phyloP scores from a whole-genome alignment of 2,329 filamentous ascomycete species.

The Trichoderma sp. region DNA sequence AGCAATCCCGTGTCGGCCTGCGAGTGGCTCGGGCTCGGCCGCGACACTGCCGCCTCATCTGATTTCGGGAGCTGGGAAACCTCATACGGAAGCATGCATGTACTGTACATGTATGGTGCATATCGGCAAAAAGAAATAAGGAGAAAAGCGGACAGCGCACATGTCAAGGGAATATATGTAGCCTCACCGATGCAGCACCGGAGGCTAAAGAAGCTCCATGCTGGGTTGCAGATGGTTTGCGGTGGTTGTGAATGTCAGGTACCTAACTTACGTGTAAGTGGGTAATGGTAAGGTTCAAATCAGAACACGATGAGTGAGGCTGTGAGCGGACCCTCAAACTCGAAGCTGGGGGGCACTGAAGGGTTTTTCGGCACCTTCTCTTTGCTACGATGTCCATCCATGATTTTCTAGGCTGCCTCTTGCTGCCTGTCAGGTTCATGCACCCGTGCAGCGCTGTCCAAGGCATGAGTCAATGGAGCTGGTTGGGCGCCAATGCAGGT shows the following conservation, averaged over 20 bases:
- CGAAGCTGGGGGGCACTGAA: neutral
- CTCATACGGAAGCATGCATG: slow-evolving; percentile 8
- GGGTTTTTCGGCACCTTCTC: too few relatives aligned
- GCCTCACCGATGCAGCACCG: slow-evolving; percentile 7
- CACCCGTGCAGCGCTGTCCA: slow-evolving; percentile 5
- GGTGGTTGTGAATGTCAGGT: neutral
- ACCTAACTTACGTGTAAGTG: neutral
- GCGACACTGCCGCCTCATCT: slow-evolving; percentile 17
- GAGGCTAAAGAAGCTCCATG: neutral
- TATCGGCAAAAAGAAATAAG: neutral
- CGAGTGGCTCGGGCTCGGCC: slow-evolving; percentile 10
- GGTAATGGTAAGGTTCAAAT: neutral
- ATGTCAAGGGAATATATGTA: neutral
- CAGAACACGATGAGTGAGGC: neutral
- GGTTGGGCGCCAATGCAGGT: slow-evolving; percentile 19
- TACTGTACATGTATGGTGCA: neutral
- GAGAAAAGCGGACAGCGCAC: neutral
- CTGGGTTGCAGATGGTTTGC: neutral
- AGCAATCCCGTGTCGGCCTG: slow-evolving; percentile 15
- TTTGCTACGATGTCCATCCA: neutral
- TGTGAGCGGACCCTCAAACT: neutral
- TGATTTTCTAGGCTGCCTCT: neutral
- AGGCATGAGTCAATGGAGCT: slow-evolving; percentile 13
- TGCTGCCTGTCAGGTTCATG: slow-evolving; percentile 17
- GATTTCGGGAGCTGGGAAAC: neutral